These are phyloP conservation scores for Balamuthia mandrillaris DNA, from an alignment of 208 protist genomes.

Conservation along the genomic window DNA sequence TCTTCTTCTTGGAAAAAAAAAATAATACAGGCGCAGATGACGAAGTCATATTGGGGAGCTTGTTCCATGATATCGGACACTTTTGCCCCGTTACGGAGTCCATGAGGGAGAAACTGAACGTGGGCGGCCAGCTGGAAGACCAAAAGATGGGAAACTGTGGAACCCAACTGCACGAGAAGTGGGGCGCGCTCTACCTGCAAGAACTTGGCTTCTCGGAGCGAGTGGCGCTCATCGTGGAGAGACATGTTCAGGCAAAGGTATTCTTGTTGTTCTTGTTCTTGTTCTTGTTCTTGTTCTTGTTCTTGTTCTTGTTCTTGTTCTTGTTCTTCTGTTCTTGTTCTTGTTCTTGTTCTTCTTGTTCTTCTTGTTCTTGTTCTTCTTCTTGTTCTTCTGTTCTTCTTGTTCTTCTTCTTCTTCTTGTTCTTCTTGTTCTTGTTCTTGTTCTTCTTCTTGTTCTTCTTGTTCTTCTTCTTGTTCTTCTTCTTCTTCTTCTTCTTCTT, in stretches of 20 bases:
- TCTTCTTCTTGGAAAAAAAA: not conserved
- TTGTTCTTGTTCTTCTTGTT: not conserved
- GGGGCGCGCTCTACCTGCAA: not conserved
- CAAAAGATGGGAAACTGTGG: not conserved
- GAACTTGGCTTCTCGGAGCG: slow-evolving; percentile 4
- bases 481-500: no score
- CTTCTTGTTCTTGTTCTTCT: no score
- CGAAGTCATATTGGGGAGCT: not conserved
- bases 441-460: no score
- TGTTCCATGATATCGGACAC: slow-evolving; percentile 31
- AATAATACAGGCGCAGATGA: not conserved
- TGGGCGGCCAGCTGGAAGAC: not conserved
- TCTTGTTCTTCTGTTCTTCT: no score
- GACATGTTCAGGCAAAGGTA: slow-evolving; percentile 30
- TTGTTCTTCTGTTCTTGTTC: not conserved
- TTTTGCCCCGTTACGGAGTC: not conserved
- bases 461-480: no score
- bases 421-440: no score
- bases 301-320: not conserved
- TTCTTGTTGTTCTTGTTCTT: no score
- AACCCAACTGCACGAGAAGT: not conserved
- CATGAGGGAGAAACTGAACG: not conserved
- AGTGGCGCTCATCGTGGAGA: not conserved
- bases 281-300: no score
- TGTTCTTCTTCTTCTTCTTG: no score